A percentile compares a stretch with the other conserved stretches of the same genome.
These are phyloP conservation scores for Auricularia cornea DNA, from an alignment of 768 basidiomycete genomes.

Conservation along the genomic window DNA sequence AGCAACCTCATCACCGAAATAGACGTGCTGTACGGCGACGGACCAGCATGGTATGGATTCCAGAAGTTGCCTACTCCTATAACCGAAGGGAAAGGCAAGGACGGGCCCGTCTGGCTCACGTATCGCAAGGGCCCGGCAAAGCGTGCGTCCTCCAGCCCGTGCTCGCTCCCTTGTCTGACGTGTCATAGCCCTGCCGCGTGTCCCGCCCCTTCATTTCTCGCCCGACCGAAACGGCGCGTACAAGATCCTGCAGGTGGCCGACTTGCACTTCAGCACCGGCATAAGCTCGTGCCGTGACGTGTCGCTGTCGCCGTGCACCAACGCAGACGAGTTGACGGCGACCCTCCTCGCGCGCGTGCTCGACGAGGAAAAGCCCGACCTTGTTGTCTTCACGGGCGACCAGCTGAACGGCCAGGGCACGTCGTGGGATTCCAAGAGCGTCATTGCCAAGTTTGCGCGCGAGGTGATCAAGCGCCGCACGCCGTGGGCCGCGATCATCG, in stretches of 20 bases:
- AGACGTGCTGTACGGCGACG: conserved; percentile 85
- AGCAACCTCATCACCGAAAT: conserved; percentile 75
- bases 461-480: conserved; percentile 67
- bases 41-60: conserved; percentile 80
- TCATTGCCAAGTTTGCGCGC: conserved; percentile 80
- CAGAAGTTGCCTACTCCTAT: conserved; percentile 58
- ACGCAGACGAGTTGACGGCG: conserved; percentile 74
- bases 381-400: conserved; percentile 90
- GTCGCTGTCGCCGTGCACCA: conserved; percentile 37
- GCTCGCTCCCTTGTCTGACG: neutral
- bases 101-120: conserved; percentile 54
- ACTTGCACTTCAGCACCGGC: conserved; percentile 85
- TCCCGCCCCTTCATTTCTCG: conserved; percentile 77
- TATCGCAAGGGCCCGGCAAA: conserved; percentile 61
- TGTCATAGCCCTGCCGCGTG: conserved; percentile 30
- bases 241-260: conserved; percentile 86
- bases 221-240: conserved; percentile 57
- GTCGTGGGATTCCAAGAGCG: conserved; percentile 81
- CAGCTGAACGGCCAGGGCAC: conserved; percentile 89
- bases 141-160: conserved; percentile 35
- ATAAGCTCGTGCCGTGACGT: conserved; percentile 74
- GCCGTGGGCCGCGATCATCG: conserved; percentile 90
- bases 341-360: conserved; percentile 62
- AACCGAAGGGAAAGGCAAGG: conserved; percentile 31
- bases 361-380: conserved; percentile 75